A percentile compares a stretch with the other conserved stretches of the same genome.
Conservation (phyloP, 2,329 filamentous ascomycete species). For the Sporothrix dimorphospora region DNA sequence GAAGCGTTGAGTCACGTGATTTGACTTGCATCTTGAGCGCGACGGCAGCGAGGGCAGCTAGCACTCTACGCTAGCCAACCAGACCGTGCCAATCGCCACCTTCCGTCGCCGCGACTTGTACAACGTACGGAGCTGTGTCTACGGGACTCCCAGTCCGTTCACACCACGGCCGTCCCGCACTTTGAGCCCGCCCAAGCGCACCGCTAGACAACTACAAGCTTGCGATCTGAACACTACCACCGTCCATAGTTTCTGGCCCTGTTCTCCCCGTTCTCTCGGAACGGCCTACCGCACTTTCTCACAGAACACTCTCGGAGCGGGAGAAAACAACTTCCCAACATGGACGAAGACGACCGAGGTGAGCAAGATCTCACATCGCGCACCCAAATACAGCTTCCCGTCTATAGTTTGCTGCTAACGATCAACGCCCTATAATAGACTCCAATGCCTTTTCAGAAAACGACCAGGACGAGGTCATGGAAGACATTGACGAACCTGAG, state of each 20-base stretch:
- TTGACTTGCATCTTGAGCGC: neutral
- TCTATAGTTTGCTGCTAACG: neutral
- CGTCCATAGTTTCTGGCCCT: neutral
- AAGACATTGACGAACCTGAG: constrained; percentile 47
- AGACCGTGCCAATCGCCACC: neutral
- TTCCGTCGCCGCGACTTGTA: neutral
- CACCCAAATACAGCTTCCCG: neutral
- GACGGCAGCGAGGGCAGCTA: neutral
- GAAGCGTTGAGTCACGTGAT: neutral
- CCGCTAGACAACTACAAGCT: neutral
- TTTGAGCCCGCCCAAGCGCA: neutral
- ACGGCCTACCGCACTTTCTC: neutral
- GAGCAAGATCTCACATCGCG: neutral
- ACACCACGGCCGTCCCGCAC: neutral
- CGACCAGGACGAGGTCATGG: constrained; percentile 63
- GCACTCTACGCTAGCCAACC: neutral
- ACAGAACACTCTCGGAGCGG: neutral
- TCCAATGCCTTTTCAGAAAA: constrained; percentile 53
- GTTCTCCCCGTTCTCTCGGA: neutral
- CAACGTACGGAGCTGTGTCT: neutral
- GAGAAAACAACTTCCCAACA: constrained; percentile 16
- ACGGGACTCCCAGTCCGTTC: neutral
- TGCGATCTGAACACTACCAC: neutral
- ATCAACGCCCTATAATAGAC: constrained; percentile 29
- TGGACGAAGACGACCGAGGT: constrained; percentile 41